Base-by-base conservation (phyloP, 495 filamentous ascomycete genomes). In the Lophiotrema nucula region DNA sequence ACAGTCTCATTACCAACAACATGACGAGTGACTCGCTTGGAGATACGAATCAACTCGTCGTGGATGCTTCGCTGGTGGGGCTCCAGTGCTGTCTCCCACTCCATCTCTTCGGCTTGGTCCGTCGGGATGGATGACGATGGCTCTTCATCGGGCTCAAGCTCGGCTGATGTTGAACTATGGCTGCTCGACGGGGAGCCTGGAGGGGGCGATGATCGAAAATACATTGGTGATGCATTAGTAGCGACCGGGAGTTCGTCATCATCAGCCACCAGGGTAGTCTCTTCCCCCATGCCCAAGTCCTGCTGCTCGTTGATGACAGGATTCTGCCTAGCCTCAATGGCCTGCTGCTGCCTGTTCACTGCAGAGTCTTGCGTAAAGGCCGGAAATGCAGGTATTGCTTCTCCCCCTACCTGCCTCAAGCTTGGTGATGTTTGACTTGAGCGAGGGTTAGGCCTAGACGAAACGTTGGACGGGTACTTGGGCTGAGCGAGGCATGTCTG, bases 81-180 rank as follows among this genome's bases (percentile, higher is more conserved):
- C 31, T 66, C n/a, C 10, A 66, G 53, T 16, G 43, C 46, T 2
- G 47, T 38, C 25, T 66, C 58, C 63, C 63, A 66, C 19, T 58
- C 53, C 42, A 46, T 47, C n/a, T 62, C 58, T 44, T 66, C 63
- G 15, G 47, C 49, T 2, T 53, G 27, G n/a, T 42, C 44, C 4
- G 37, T 25, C n/a, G 42, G 15, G 1, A 41, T 42, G 27, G 35
- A 35, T 31, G 23, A 15, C 10, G 13, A 4, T 11, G n/a, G 33
- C 5, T 54, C 57, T 2, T 11, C 8, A 19, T 49, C 19, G n/a
- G 26, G 37, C 24, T 57, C 43, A 1, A 18, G 16, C n/a, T 38
- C 41, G 6, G 53, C 53, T 3, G 63, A 66, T 16, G 57, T 66
- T n/a, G 63, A 66, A 49, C 57, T 66, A 25, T 66, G 63, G n/a